Base-by-base conservation (phyloP, 129 eudicot species). In the Lonicera japonica region DNA sequence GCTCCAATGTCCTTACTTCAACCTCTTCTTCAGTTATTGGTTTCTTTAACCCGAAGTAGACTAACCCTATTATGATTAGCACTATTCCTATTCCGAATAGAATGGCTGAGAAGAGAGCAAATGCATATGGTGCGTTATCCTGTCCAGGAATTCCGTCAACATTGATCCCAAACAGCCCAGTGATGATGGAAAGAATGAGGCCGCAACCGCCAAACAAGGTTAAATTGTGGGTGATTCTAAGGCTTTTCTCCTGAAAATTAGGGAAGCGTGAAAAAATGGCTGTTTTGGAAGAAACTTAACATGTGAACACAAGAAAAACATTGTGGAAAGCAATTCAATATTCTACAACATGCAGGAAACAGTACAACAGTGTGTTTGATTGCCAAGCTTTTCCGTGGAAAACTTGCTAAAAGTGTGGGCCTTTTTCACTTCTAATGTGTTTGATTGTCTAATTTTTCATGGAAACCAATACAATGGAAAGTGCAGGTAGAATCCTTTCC, bases 61-160 rank as follows among this genome's bases (percentile, higher is more conserved):
- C 51, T 67, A 85, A 61, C n/a, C 97, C 97, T 5, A 90, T 71
- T 20, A 69, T 87, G 66, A 86, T 81, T 52, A 77, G 79, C 55
- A 83, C 58, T 2, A 70, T 56, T 41, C 95, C 97, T 18, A 81
- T 24, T 46, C 81, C 61, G 39, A 86, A 47, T 11, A 90, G 87
- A 53, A 86, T 68, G n/a, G 80, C 97, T 48, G 95, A 25, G 64
- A 90, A 90, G 1, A 90, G 66, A 47, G 76, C 97, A 69, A 90
- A 90, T 12, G 97, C 97, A 19, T 90, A 90, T 24, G 95, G 97
- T 1, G 95, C 84, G 67, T 68, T 79, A 14, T 46, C 39, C 24
- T 87, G 24, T 23, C 97, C 97, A 3, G 97, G 95, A 29, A 90
- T 90, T 19, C 97, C 97, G 43, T 90, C 97, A 46, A 90, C 95